These are phyloP conservation scores for Coccomyxa sp. DNA, from an alignment of 139 green algal genomes.

Conservation along the genomic window DNA sequence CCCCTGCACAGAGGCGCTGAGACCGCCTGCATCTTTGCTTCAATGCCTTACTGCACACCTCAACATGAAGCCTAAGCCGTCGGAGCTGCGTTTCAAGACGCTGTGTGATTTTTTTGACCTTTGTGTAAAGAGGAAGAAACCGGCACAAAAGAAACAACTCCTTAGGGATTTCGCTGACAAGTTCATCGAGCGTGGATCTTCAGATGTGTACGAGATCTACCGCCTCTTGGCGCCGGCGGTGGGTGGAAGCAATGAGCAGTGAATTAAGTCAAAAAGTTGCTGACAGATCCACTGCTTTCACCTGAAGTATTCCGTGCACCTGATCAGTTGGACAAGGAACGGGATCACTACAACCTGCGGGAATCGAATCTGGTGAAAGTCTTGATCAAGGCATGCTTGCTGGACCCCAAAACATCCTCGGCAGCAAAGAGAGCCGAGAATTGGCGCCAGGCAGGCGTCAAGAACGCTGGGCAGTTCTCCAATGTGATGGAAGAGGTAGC, in stretches of 20 bases:
- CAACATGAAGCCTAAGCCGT: constrained; percentile 10
- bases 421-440: constrained; percentile 13
- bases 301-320: neutral
- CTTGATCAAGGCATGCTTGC: constrained; percentile 31
- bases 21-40: no score
- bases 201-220: constrained; percentile 53
- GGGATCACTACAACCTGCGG: constrained; percentile 47
- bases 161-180: constrained; percentile 31
- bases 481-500: constrained; percentile 34
- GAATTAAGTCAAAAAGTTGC: neutral
- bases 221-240: constrained; percentile 55
- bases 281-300: neutral
- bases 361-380: constrained; percentile 38
- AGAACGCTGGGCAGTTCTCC: constrained; percentile 42
- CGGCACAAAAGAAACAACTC: constrained; percentile 15
- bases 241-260: neutral
- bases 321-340: constrained; percentile 38
- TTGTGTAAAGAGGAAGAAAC: constrained; percentile 16
- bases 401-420: constrained; percentile 19
- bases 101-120: constrained; percentile 21
- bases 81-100: constrained; percentile 20
- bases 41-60: no score
- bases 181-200: constrained; percentile 20
- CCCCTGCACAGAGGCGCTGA: no score
- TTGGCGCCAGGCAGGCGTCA: constrained; percentile 24